These are phyloP conservation scores for Psilocybe tampanensis DNA, from an alignment of 768 basidiomycete genomes.

Conservation along the genomic window DNA sequence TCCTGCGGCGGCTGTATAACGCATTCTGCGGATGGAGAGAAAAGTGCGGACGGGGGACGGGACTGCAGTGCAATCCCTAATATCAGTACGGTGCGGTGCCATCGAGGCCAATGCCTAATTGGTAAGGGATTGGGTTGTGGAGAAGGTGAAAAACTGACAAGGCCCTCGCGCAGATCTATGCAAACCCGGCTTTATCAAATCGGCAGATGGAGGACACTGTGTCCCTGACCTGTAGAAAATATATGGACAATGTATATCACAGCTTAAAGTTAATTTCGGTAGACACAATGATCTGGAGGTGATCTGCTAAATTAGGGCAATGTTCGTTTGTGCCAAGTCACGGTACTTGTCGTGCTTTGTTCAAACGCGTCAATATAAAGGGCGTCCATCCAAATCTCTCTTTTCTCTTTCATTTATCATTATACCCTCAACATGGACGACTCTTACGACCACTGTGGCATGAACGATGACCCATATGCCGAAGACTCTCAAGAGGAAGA, in stretches of 20 bases:
- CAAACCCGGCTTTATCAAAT: constrained; percentile 17
- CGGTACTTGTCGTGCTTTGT: constrained; percentile 28
- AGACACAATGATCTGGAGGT: not conserved
- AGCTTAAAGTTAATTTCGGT: no score
- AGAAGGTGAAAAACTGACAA: not conserved
- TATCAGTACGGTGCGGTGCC: constrained; percentile 40
- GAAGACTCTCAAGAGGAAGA: constrained; percentile 32
- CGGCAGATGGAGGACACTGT: constrained; percentile 19
- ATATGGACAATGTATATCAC: not conserved
- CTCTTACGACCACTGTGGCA: constrained; percentile 22
- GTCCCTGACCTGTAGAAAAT: constrained; percentile 11
- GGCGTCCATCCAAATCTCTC: constrained; percentile 9
- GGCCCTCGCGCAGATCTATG: constrained; percentile 17
- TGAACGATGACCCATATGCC: constrained; percentile 21
- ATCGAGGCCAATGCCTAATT: constrained; percentile 36
- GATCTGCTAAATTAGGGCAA: not conserved
- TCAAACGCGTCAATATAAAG: constrained; percentile 34
- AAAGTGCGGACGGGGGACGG: constrained; percentile 32
- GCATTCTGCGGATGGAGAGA: constrained; percentile 15
- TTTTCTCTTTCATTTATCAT: constrained; percentile 10
- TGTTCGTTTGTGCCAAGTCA: constrained; percentile 7
- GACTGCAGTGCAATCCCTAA: constrained; percentile 49
- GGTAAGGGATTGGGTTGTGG: constrained; percentile 26
- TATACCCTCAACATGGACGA: constrained; percentile 19
- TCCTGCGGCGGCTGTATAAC: constrained; percentile 33